Evolutionary conservation across 352 stramenopile genomes (phyloP), one percentile per base, ranked within the genome.

Genomic region (Phytophthora sojae): DNA sequence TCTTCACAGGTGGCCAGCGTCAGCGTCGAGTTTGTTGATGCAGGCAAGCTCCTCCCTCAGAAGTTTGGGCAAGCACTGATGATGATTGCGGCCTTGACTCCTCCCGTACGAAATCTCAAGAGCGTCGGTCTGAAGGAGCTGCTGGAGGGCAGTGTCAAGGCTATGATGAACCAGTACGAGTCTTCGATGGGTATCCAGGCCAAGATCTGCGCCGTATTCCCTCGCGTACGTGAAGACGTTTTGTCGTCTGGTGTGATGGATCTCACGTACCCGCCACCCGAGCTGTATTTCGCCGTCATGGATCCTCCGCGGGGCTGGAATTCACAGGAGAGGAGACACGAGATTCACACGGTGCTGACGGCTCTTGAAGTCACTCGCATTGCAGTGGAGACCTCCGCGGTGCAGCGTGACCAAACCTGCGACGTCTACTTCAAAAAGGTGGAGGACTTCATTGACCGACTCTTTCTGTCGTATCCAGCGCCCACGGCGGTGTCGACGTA

Each of bases 371-470:
- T 72, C 3, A 73, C 66, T 17, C 62, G 29, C 17, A 71, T 88
- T 19, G 58, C 30, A 17, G 47, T 63, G 8, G 69, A 73, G 14
- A 35, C 30, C 0, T 70, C 67, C 0, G 7, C 51, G 42, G 50
- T 91, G n/a, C 52, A 64, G 0, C 63, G 65, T 2, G 61, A 75
- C 6, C 72, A 82, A 25, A 69, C 85, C 14, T 94, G 86, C 57
- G 80, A 89, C 25, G 62, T 80, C 19, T 87, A 81, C 61, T 92
- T 92, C 55, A 74, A 73, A 12, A 81, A 80, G 26, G 70, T 91
- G n/a, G 71, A 73, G 9, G 52, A 73, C 5, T 88, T 92, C 37
- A 80, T 94, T 44, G 83, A 94, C 51, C 63, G 35, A 17, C 39
- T 94, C 0, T 94, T 92, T 56, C 59, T 61, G 17, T 77, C 64